Base-by-base conservation (phyloP, 441 rosid species). In the Aquilaria agallochum region DNA sequence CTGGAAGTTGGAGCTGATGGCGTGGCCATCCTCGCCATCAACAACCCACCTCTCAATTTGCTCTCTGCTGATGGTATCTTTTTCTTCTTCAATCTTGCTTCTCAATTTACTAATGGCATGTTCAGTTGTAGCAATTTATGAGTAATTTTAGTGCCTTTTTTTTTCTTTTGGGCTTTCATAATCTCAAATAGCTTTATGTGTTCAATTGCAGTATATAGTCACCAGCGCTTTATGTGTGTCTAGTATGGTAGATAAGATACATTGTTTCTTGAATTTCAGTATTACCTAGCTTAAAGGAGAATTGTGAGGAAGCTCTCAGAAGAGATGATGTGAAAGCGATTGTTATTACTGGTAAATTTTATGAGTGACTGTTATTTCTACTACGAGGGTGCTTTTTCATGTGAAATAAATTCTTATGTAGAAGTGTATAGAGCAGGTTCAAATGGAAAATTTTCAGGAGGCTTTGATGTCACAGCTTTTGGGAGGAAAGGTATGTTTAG, bases 311-410 rank as follows among this genome's bases (percentile, higher is more conserved):
- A 68, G 98, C 98, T 67, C 73, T 88, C 56, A 78, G 68, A 61
- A 85, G 95, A 82, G 76, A 83, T 64, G 98, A 95, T 80, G 97
- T 95, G 60, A 95, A 89, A 79, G 99, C 98, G 48, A 85, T 95
- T 76, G 98, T 92, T 63, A 60, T 95, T 61, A 80, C 96, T 4
- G 97, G 97, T 83, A 66, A 56, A 72, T 47, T 62, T 50, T 20
- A 30, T 50, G 36, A 47, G 60, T 20, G 27, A 20, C 27, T 20
- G 27, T 20, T 20, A 20, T 20, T 20, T 20, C 27, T 20, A 20
- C 27, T 20, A 20, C 27, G 27, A 20, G 27, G 27, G 27, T 20
- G 27, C 27, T 20, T 20, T 20, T 20, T 20, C 27, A 20, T 20
- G 27, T 20, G 27, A 20, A 20, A 20, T 20, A 20, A 20, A 20